Percentiles rank a stretch among this genome's conserved stretches.
Evolutionary conservation across 768 basidiomycete genomes (phyloP).

Genomic region (Lactarius sp.): DNA sequence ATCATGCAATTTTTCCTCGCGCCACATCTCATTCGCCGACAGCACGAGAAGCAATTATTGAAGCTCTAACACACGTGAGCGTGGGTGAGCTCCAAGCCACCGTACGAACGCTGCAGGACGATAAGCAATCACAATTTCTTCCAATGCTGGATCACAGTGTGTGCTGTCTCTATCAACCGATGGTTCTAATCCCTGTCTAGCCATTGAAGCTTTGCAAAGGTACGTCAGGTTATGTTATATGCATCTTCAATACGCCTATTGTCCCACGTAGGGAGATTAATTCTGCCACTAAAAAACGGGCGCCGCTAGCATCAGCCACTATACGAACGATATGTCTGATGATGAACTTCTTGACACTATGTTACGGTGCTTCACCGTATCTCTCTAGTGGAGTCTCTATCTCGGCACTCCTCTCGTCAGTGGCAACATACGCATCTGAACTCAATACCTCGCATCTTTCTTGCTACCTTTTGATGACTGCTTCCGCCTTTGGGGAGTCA

Average conservation of each 20-base stretch:
- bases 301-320: background rate
- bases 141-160: conserved; percentile 4
- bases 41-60: conserved; percentile 13
- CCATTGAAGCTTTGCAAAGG: conserved; percentile 4
- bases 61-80: conserved; percentile 7
- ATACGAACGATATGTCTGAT: conserved; percentile 5
- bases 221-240: background rate
- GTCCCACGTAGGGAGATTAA: background rate
- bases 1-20: too few relatives aligned
- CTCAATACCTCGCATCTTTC: conserved; percentile 2
- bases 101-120: conserved; percentile 9
- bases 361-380: background rate
- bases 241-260: background rate
- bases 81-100: background rate
- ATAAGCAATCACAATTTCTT: conserved; percentile 12
- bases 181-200: conserved; percentile 9
- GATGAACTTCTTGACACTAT: conserved; percentile 19
- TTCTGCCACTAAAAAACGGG: background rate
- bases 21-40: background rate
- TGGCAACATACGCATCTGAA: background rate
- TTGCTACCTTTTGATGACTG: conserved; percentile 5
- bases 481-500: background rate
- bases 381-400: background rate
- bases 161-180: background rate
- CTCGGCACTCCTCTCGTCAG: conserved; percentile 4